Evolutionary conservation across 257 asterid genomes (phyloP), one percentile per base, ranked within the genome.

Genomic region (Solanum phureja): DNA sequence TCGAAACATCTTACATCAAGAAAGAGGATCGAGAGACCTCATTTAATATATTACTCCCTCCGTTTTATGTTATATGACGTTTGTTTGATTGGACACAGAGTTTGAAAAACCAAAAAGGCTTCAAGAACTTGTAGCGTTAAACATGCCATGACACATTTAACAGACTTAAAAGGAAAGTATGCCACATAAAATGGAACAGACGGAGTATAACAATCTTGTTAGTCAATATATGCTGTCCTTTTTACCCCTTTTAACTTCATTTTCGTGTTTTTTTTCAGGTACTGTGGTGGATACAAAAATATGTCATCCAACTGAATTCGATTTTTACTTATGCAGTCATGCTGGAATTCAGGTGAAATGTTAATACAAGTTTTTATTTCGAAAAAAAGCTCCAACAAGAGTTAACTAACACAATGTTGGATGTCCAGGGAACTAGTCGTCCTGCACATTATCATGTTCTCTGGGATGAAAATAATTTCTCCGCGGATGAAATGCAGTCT

Each of bases 361-460:
- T 3, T 46, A 1, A 71, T 71, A 71, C 77, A 33, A 31, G 42
- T 33, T 33, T 71, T 16, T 71, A 33, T 3, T 44, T 79, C 2
- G 37, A 33, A 44, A 24, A 21, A 79, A 27, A 27, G 0, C 24
- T 24, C 24, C 38, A 34, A 79, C n/a, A 27, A 24, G 64, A 79
- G n/a, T 27, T 44, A 14, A 79, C 66, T 79, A 14, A 79, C 84
- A 77, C 37, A 27, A 27, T 44, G 85, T 79, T 82, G 19, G 69
- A 49, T 34, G 58, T 89, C 86, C 88, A 97, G 99, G 99, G 99
- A 34, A 97, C 99, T 12, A 97, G 98, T 79, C 93, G 99, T 37
- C 99, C 99, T 12, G 99, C 99, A 13, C 99, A 97, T 84, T 97
- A 97, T 92, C 98, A 95, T 37, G 99, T 97, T 69, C 93, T 97